Percentiles rank a stretch among this genome's conserved stretches.
These are phyloP conservation scores for Periconia digitata DNA, from an alignment of 2,329 filamentous ascomycete genomes.

Conservation along the genomic window DNA sequence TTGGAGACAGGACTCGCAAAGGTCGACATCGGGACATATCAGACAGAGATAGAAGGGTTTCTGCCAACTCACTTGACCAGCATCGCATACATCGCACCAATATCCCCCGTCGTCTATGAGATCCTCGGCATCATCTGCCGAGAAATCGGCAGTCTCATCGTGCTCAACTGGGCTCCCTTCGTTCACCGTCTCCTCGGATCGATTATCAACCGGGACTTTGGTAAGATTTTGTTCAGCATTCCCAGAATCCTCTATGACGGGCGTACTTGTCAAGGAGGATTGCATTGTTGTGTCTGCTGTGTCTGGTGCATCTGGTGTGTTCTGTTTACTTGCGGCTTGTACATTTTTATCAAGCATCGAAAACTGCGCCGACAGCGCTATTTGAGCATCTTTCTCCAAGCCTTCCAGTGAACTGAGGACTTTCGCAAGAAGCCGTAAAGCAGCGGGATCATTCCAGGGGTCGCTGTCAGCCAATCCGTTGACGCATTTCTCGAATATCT, in stretches of 20 bases:
- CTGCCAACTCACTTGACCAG: slow-evolving; percentile 1
- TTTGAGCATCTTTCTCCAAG: slow-evolving; percentile 17
- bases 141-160: not conserved
- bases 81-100: slow-evolving; percentile 11
- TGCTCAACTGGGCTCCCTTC: not conserved
- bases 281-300: too few relatives aligned
- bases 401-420: slow-evolving; percentile 15
- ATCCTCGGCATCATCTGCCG: slow-evolving; percentile 1
- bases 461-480: slow-evolving; percentile 11
- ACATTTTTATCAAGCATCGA: slow-evolving; percentile 11
- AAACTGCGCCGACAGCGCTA: slow-evolving; percentile 17
- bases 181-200: not conserved
- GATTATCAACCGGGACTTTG: too few relatives aligned
- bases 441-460: slow-evolving; percentile 14
- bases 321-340: too few relatives aligned
- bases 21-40: slow-evolving; percentile 13
- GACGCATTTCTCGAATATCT: slow-evolving; percentile 15
- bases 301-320: too few relatives aligned
- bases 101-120: not conserved
- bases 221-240: too few relatives aligned
- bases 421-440: slow-evolving; percentile 15
- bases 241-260: too few relatives aligned
- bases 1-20: slow-evolving; percentile 15
- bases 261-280: too few relatives aligned
- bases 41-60: slow-evolving; percentile 16